phyloP scores from a whole-genome alignment of 1,139 yeast species.

The Suhomyces bokatorum region DNA sequence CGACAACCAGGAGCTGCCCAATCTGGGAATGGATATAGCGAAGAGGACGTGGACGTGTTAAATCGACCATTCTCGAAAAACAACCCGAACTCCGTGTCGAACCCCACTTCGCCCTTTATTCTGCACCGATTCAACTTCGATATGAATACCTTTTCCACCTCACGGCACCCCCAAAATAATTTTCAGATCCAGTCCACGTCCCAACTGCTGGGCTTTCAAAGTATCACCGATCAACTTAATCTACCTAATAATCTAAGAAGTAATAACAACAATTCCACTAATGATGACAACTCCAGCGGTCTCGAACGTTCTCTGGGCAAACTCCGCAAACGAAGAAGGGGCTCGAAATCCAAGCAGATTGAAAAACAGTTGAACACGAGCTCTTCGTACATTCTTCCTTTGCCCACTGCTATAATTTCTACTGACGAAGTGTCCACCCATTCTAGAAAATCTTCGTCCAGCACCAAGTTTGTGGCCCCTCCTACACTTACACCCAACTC shows the following conservation, averaged over 20 bases:
- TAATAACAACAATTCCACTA: constrained; percentile 5
- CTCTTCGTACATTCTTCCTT: constrained; percentile 21
- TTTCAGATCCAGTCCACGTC: constrained; percentile 4
- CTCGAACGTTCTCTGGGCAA: constrained; percentile 7
- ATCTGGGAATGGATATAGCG: constrained; percentile 5
- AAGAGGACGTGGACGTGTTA: constrained; percentile 12
- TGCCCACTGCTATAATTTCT: constrained; percentile 18
- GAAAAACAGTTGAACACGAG: constrained; percentile 5
- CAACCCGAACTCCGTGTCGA: constrained; percentile 8
- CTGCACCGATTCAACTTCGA: constrained; percentile 19
- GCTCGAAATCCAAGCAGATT: constrained; percentile 11
- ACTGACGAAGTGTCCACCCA: constrained; percentile 10
- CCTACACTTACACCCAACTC: constrained; percentile 6
- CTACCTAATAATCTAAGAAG: constrained; percentile 3
- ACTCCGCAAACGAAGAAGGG: constrained; percentile 8
- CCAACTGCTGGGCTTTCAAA: constrained; percentile 4
- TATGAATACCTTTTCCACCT: constrained; percentile 11
- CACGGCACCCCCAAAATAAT: constrained; percentile 4
- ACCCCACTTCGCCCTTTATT: constrained; percentile 18
- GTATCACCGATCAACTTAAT: constrained; percentile 10
- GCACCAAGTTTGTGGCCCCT: constrained; percentile 5
- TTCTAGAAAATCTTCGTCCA: constrained; percentile 1
- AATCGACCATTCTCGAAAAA: constrained; percentile 9
- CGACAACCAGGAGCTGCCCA: background rate
- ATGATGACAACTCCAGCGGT: constrained; percentile 4